Evolutionary conservation across 2,329 filamentous ascomycete genomes (phyloP).

Genomic region (Talaromyces sp.): DNA sequence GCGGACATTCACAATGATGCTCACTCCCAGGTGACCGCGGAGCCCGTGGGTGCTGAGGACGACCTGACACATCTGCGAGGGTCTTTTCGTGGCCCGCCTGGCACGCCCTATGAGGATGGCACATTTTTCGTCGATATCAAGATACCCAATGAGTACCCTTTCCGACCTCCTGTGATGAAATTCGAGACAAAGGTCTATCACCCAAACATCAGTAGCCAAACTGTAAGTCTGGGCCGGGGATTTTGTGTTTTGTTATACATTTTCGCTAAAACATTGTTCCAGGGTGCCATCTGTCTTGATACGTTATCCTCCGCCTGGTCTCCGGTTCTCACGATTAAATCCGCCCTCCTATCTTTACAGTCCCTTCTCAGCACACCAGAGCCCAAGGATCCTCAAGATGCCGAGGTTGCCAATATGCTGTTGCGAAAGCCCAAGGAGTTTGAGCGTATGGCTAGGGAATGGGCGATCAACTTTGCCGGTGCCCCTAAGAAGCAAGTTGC

Average conservation of each 20-base stretch:
- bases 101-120: conserved; percentile 88
- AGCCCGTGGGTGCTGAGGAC: conserved; percentile 54
- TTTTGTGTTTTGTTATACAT: background rate
- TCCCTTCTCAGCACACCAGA: conserved; percentile 90
- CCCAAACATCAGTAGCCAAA: conserved; percentile 91
- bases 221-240: conserved; percentile 51
- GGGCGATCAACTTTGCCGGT: conserved; percentile 77
- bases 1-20: conserved; percentile 55
- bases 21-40: conserved; percentile 68
- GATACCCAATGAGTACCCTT: conserved; percentile 86
- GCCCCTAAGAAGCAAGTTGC: conserved; percentile 58
- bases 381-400: conserved; percentile 93
- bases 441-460: conserved; percentile 75
- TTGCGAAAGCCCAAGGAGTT: conserved; percentile 73
- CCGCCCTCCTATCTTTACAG: conserved; percentile 84
- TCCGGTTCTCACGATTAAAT: conserved; percentile 93
- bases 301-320: conserved; percentile 88
- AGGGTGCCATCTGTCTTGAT: conserved; percentile 97
- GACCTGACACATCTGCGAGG: conserved; percentile 80
- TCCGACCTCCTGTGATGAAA: conserved; percentile 83
- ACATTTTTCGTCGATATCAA: conserved; percentile 76
- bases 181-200: conserved; percentile 96
- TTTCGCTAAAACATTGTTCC: conserved; percentile 12
- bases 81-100: conserved; percentile 77
- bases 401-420: conserved; percentile 88